Percentiles rank a stretch among this genome's conserved stretches.
Evolutionary conservation across 2,329 filamentous ascomycete genomes (phyloP).

Genomic region (Cadophora luteo-olivacea): DNA sequence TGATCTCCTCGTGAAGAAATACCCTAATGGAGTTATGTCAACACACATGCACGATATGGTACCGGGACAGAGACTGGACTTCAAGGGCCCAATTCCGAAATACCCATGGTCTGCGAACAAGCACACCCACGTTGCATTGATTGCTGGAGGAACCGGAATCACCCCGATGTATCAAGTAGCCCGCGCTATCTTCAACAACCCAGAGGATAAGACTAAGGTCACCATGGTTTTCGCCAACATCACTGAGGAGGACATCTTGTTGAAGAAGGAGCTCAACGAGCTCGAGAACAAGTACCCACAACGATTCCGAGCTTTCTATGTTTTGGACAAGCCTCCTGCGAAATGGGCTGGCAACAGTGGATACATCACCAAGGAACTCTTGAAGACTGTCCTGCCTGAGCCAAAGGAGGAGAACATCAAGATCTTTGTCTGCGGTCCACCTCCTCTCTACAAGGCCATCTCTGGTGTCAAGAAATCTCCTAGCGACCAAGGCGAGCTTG

Average conservation of each 20-base stretch:
- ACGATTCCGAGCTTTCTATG: conserved; percentile 94
- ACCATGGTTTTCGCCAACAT: conserved; percentile 95
- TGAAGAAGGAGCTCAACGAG: conserved; percentile 83
- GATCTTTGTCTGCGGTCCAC: conserved; percentile 94
- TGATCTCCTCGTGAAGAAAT: conserved; percentile 91
- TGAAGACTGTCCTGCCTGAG: conserved; percentile 94
- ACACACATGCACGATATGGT: conserved; percentile 84
- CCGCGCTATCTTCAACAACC: conserved; percentile 93
- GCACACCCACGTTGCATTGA: conserved; percentile 84
- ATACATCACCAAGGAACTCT: conserved; percentile 84
- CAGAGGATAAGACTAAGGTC: conserved; percentile 95
- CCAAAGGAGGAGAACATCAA: conserved; percentile 93
- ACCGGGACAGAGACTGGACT: conserved; percentile 81
- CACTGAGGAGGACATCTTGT: conserved; percentile 85
- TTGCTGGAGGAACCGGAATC: conserved; percentile 96
- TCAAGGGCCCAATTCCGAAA: conserved; percentile 97
- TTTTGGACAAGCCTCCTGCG: conserved; percentile 79
- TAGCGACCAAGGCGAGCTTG: conserved; percentile 90
- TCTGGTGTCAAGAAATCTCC: conserved; percentile 90
- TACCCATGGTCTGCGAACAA: conserved; percentile 91
- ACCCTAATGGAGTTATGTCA: conserved; percentile 91
- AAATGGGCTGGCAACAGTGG: conserved; percentile 83
- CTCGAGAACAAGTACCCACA: conserved; percentile 96
- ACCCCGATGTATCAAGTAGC: conserved; percentile 97
- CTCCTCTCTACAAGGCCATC: conserved; percentile 90